Evolutionary conservation across 768 basidiomycete species (phyloP).

Genomic region (Pilatotrama ljubarskyi): DNA sequence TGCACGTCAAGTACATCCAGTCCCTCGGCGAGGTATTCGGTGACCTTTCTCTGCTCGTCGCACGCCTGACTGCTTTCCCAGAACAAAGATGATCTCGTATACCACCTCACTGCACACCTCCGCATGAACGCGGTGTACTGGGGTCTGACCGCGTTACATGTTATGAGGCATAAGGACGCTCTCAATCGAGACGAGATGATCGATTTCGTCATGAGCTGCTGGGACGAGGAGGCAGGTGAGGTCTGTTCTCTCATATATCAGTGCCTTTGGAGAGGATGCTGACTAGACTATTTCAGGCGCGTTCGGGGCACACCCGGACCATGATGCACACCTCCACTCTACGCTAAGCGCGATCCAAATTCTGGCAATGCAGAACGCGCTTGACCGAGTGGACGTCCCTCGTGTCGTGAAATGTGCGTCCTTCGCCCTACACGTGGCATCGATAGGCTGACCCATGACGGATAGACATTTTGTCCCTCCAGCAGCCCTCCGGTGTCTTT

Average conservation of each 20-base stretch:
- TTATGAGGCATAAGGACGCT: conserved; percentile 79
- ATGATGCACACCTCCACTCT: conserved; percentile 86
- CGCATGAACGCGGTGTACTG: conserved; percentile 97
- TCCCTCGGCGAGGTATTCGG: conserved; percentile 46
- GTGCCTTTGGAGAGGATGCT: background rate
- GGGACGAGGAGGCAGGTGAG: conserved; percentile 87
- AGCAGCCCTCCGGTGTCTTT: conserved; percentile 85
- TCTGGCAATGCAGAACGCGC: conserved; percentile 78
- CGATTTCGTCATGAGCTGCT: conserved; percentile 89
- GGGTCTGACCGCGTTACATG: conserved; percentile 85
- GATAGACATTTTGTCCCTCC: conserved; percentile 79
- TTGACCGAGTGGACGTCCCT: conserved; percentile 68
- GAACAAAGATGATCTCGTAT: conserved; percentile 82
- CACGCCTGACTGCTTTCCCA: conserved; percentile 29
- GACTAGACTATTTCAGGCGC: conserved; percentile 54
- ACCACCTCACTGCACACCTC: conserved; percentile 90
- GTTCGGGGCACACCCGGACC: conserved; percentile 90
- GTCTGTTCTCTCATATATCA: conserved; percentile 16
- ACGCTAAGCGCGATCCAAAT: conserved; percentile 95
- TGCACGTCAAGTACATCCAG: conserved; percentile 53
- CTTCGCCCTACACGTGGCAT: background rate
- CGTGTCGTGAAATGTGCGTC: conserved; percentile 73
- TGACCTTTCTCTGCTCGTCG: background rate
- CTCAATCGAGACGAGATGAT: conserved; percentile 84
- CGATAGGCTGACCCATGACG: background rate